These are phyloP conservation scores for Erodium moschatum DNA, from an alignment of 441 rosid species.

Conservation along the genomic window DNA sequence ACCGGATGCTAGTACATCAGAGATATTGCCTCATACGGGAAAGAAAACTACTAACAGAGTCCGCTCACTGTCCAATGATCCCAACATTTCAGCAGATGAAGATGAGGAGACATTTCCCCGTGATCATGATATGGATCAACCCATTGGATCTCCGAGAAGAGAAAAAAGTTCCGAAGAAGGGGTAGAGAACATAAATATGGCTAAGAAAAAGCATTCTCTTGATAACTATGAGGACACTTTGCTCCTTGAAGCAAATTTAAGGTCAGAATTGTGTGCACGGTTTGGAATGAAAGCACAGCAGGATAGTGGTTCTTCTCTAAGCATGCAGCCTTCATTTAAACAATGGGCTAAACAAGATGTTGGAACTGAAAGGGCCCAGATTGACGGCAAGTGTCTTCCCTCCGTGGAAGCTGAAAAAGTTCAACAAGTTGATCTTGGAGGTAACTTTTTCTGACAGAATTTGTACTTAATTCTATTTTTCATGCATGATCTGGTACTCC, in stretches of 20 bases:
- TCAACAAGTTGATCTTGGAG: slow-evolving; percentile 38
- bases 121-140: slow-evolving; percentile 37
- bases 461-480: background rate
- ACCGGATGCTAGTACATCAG: slow-evolving; percentile 83
- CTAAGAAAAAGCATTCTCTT: slow-evolving; percentile 21
- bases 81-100: slow-evolving; percentile 47
- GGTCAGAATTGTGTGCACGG: slow-evolving; percentile 75
- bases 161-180: slow-evolving; percentile 28
- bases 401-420: slow-evolving; percentile 35
- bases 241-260: slow-evolving; percentile 70
- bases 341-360: slow-evolving; percentile 41
- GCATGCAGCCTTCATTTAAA: slow-evolving; percentile 40
- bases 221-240: slow-evolving; percentile 42
- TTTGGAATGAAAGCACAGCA: slow-evolving; percentile 42
- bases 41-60: slow-evolving; percentile 36
- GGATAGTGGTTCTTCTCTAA: slow-evolving; percentile 29
- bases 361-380: slow-evolving; percentile 57
- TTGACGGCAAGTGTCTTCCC: slow-evolving; percentile 37
- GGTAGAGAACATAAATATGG: slow-evolving; percentile 18
- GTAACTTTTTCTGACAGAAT: slow-evolving; percentile 28
- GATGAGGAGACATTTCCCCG: slow-evolving; percentile 46
- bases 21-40: slow-evolving; percentile 47
- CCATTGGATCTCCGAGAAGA: slow-evolving; percentile 28
- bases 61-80: slow-evolving; percentile 51
- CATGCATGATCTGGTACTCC: background rate